Evolutionary conservation across 371 early-diverging fungal species (phyloP).

Genomic region (Mucor racemosus): DNA sequence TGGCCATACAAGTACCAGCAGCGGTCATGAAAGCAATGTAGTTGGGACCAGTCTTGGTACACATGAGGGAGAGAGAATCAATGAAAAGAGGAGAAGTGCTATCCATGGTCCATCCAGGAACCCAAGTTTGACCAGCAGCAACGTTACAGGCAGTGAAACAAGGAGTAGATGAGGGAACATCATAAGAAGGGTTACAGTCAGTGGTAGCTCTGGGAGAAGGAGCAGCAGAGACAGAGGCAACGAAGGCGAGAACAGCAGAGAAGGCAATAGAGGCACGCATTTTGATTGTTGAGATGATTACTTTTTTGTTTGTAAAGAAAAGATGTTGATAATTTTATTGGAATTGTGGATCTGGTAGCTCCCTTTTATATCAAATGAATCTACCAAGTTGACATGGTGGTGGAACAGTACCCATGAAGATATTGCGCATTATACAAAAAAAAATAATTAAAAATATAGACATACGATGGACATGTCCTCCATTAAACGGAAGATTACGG

Average conservation of each 20-base stretch:
- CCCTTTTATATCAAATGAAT: neutral
- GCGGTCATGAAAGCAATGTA: slow-evolving; percentile 39
- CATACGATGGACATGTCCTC: neutral
- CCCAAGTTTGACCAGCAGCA: slow-evolving; percentile 24
- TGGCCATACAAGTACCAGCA: slow-evolving; percentile 43
- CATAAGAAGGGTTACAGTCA: slow-evolving; percentile 40
- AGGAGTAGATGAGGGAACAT: slow-evolving; percentile 27
- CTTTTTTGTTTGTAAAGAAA: neutral
- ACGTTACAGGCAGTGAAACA: slow-evolving; percentile 38
- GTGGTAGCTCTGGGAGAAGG: slow-evolving; percentile 17
- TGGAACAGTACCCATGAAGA: neutral
- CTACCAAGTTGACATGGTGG: neutral
- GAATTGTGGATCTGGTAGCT: neutral
- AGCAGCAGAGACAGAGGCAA: slow-evolving; percentile 20
- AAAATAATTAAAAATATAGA: too few relatives aligned
- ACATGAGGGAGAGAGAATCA: slow-evolving; percentile 32
- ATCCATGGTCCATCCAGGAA: slow-evolving; percentile 32
- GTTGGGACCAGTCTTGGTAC: slow-evolving; percentile 28
- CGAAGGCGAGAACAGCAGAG: slow-evolving; percentile 20
- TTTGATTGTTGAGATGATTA: neutral
- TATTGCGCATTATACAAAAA: neutral
- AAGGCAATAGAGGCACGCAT: slow-evolving; percentile 15
- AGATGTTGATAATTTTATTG: neutral
- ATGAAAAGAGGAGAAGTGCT: slow-evolving; percentile 35
- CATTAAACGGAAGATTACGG: neutral